phyloP scores from a whole-genome alignment of 2,329 filamentous ascomycete species.

The Albophoma yamanashiensis region DNA sequence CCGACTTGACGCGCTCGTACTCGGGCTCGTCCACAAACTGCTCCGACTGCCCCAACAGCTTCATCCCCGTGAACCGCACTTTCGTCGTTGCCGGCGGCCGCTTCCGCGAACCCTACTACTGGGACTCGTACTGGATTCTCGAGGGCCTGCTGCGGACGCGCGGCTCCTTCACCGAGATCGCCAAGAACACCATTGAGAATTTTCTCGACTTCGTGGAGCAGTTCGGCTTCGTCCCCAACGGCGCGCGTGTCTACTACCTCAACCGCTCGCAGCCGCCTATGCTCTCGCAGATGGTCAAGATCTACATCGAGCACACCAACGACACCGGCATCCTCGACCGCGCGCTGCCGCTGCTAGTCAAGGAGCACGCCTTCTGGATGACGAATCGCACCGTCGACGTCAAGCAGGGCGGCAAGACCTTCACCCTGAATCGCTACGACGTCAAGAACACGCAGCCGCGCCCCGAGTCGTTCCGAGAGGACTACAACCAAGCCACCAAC shows the following conservation, averaged over 20 bases:
- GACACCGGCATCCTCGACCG: conserved; percentile 49
- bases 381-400: conserved; percentile 49
- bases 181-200: conserved; percentile 59
- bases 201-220: conserved; percentile 56
- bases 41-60: conserved; percentile 50
- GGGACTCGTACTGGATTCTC: conserved; percentile 61
- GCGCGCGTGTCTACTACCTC: conserved; percentile 55
- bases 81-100: conserved; percentile 64
- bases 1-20: conserved; percentile 53
- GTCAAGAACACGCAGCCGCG: conserved; percentile 56
- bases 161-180: conserved; percentile 51
- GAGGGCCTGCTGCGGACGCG: conserved; percentile 55
- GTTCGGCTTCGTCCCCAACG: conserved; percentile 58
- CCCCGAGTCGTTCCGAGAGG: conserved; percentile 56
- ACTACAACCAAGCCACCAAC: conserved; percentile 56
- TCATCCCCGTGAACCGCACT: conserved; percentile 54
- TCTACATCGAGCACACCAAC: conserved; percentile 54
- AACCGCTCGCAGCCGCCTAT: conserved; percentile 59
- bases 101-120: conserved; percentile 62
- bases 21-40: conserved; percentile 39
- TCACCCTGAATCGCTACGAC: conserved; percentile 46
- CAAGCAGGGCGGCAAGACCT: conserved; percentile 31
- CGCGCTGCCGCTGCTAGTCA: conserved; percentile 50
- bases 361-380: conserved; percentile 54
- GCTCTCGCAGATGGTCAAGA: conserved; percentile 53